Percentiles rank a stretch among this genome's conserved stretches.
Conservation (phyloP, 768 basidiomycete genomes). For the Leccinum fibrillosum region DNA sequence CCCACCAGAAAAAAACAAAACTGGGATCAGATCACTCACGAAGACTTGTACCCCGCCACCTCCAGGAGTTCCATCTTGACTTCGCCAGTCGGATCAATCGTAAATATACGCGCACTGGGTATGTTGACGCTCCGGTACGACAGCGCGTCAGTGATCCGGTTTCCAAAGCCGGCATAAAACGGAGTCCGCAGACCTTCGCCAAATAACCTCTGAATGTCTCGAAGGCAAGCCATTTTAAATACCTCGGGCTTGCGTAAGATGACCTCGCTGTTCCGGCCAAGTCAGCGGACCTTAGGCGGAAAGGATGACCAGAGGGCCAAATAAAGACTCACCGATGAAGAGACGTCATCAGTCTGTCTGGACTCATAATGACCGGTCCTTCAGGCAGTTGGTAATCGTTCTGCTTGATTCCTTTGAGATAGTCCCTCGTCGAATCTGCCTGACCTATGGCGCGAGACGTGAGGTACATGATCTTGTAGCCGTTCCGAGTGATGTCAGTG, state of each 20-base stretch:
- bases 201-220: conserved; percentile 91
- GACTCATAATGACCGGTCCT: conserved; percentile 98
- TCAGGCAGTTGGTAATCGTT: conserved; percentile 96
- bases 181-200: conserved; percentile 67
- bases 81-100: conserved; percentile 91
- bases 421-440: conserved; percentile 94
- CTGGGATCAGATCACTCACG: conserved; percentile 45
- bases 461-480: conserved; percentile 97
- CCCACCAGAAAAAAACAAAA: background rate
- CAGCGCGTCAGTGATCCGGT: conserved; percentile 95
- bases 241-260: conserved; percentile 99
- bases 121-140: conserved; percentile 97
- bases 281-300: background rate
- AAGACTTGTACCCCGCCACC: conserved; percentile 94
- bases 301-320: background rate
- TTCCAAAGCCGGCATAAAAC: conserved; percentile 98
- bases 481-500: conserved; percentile 92
- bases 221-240: conserved; percentile 99
- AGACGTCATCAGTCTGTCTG: conserved; percentile 90
- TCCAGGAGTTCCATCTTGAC: conserved; percentile 98
- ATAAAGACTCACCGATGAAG: conserved; percentile 71
- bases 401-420: conserved; percentile 92
- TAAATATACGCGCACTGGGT: conserved; percentile 92
- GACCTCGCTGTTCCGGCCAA: conserved; percentile 65
- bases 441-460: conserved; percentile 97